These are phyloP conservation scores for Platanthera zijinensis DNA, from an alignment of 106 monocot genomes.

Conservation along the genomic window DNA sequence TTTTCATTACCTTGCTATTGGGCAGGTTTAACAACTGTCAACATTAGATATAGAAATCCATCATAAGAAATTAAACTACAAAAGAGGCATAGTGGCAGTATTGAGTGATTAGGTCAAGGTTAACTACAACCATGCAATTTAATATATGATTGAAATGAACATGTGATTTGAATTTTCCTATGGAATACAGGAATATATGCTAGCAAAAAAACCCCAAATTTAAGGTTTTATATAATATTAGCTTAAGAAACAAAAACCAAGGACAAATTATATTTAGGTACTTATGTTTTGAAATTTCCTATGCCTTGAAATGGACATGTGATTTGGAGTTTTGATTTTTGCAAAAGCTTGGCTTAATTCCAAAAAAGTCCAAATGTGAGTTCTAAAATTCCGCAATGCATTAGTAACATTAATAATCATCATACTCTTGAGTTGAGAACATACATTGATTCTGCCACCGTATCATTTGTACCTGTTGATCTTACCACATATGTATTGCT, in stretches of 20 bases:
- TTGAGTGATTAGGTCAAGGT: neutral
- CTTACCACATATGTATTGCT: no score
- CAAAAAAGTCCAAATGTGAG: neutral
- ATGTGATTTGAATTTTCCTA: neutral
- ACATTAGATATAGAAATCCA: neutral
- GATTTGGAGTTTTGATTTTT: neutral
- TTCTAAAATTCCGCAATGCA: no score
- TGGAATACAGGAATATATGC: no score
- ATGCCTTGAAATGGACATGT: neutral
- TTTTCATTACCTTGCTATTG: neutral
- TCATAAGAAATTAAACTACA: neutral
- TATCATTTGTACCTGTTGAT: no score
- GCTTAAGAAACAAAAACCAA: no score
- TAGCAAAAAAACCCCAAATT: no score
- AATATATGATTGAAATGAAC: neutral
- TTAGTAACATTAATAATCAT: no score
- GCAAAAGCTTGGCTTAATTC: neutral
- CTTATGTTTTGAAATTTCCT: neutral
- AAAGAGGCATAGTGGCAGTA: neutral
- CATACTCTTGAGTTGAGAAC: no score
- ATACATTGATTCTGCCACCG: no score
- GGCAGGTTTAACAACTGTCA: neutral
- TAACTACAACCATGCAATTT: neutral
- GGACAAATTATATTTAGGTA: no score
- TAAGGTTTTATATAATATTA: no score